These are phyloP conservation scores for Madurella mycetomatis DNA, from an alignment of 2,329 filamentous ascomycete species.

Conservation along the genomic window DNA sequence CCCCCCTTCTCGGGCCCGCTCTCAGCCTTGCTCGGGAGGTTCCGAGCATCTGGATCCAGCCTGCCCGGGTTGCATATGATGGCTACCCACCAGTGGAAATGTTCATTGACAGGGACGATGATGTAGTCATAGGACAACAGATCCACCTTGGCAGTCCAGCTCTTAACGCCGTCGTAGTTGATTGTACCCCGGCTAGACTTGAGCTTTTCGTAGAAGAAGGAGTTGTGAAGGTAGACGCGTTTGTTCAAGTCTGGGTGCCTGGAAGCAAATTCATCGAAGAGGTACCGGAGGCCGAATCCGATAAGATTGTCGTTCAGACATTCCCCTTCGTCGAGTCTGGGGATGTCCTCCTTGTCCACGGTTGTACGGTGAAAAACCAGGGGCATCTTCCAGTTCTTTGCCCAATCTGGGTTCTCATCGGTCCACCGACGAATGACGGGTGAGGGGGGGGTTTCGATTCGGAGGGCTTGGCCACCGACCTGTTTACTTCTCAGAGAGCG, in stretches of 20 bases:
- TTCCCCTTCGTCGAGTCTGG: constrained; percentile 74
- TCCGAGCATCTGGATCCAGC: constrained; percentile 39
- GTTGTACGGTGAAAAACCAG: constrained; percentile 63
- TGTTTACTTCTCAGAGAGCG: constrained; percentile 12
- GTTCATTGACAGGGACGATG: constrained; percentile 86
- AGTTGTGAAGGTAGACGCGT: constrained; percentile 84
- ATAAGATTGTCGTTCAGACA: constrained; percentile 93
- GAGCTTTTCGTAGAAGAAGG: constrained; percentile 81
- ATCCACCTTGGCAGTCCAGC: constrained; percentile 84
- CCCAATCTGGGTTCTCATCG: constrained; percentile 47
- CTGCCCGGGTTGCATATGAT: constrained; percentile 86
- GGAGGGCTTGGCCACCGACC: background rate
- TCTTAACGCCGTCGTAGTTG: constrained; percentile 79
- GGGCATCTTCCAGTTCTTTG: constrained; percentile 49
- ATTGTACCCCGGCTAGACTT: constrained; percentile 59
- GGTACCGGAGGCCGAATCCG: constrained; percentile 75
- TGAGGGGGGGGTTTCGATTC: background rate
- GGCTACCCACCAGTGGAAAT: constrained; percentile 86
- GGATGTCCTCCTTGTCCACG: constrained; percentile 68
- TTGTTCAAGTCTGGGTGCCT: constrained; percentile 52
- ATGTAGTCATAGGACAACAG: constrained; percentile 84
- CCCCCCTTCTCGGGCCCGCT: background rate
- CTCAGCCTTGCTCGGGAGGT: background rate
- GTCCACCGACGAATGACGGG: constrained; percentile 43
- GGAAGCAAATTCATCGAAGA: constrained; percentile 57